These are phyloP conservation scores for Phoenix roebelenii DNA, from an alignment of 176 grass and related monocot species.

Conservation along the genomic window DNA sequence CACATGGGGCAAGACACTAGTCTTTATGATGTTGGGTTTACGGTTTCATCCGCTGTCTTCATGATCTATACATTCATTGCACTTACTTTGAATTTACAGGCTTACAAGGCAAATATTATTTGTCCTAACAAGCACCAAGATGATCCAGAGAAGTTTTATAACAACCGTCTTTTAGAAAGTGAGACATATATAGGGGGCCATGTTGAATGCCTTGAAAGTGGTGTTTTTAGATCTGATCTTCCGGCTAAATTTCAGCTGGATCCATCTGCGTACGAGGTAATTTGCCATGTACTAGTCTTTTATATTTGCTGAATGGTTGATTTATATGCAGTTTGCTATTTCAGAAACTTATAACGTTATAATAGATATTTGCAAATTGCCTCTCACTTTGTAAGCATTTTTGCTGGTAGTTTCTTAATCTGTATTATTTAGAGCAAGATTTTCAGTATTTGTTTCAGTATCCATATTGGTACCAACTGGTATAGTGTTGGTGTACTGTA, in stretches of 20 bases:
- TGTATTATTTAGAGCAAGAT: too few relatives aligned
- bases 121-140: constrained; percentile 97
- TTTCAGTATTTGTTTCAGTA: too few relatives aligned
- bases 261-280: constrained; percentile 75
- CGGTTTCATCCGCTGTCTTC: background rate
- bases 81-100: constrained; percentile 46
- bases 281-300: background rate
- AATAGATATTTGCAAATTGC: too few relatives aligned
- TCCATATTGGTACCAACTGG: too few relatives aligned
- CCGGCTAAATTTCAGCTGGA: constrained; percentile 90
- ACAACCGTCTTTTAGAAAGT: constrained; percentile 85
- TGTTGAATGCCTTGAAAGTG: constrained; percentile 98
- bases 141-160: constrained; percentile 84
- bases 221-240: constrained; percentile 98
- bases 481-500: too few relatives aligned
- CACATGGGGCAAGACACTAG: too few relatives aligned
- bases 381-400: too few relatives aligned
- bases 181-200: constrained; percentile 98
- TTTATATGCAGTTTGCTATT: too few relatives aligned
- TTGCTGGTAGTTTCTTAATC: too few relatives aligned
- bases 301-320: too few relatives aligned
- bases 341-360: too few relatives aligned
- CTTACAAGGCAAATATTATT: constrained; percentile 80
- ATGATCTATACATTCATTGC: constrained; percentile 24
- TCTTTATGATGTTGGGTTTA: background rate